A percentile compares a stretch with the other conserved stretches of the same genome.
Conservation (phyloP, 495 filamentous ascomycete genomes). For the Podospora anserina region DNA sequence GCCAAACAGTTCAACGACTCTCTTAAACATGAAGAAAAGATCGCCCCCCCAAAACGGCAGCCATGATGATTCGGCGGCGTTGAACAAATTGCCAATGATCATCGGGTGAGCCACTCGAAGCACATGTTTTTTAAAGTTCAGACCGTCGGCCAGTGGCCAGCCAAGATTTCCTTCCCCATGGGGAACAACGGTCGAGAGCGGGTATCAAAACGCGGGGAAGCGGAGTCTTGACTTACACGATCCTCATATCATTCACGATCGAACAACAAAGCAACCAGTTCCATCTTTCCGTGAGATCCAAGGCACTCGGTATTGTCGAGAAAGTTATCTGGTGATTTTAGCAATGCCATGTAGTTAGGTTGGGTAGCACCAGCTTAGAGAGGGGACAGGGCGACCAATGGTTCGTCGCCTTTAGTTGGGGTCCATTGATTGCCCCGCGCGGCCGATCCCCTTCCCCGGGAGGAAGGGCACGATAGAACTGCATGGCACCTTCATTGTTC, state of each 20-base stretch:
- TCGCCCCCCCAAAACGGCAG: neutral
- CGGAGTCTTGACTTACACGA: neutral
- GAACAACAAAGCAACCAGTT: neutral
- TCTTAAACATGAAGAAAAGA: neutral
- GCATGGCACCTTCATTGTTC: neutral
- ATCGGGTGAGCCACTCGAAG: neutral
- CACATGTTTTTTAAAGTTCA: neutral
- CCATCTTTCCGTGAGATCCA: neutral
- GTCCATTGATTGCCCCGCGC: neutral
- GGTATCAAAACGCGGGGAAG: slow-evolving; percentile 10
- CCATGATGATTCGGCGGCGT: neutral
- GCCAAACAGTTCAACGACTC: neutral
- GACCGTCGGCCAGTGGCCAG: neutral
- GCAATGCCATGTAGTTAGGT: neutral
- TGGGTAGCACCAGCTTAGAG: neutral
- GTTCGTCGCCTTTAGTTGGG: neutral
- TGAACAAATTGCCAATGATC: neutral
- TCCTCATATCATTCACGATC: neutral
- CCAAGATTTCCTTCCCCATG: slow-evolving; percentile 4
- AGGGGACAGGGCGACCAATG: neutral
- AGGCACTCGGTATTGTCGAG: neutral
- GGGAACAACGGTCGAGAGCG: slow-evolving; percentile 1
- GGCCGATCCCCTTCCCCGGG: slow-evolving; percentile 20
- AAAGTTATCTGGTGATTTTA: neutral
- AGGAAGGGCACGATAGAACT: slow-evolving; percentile 8